Evolutionary conservation across 73 alveolate species (phyloP).

Genomic region (Paramecium sexaurelia): DNA sequence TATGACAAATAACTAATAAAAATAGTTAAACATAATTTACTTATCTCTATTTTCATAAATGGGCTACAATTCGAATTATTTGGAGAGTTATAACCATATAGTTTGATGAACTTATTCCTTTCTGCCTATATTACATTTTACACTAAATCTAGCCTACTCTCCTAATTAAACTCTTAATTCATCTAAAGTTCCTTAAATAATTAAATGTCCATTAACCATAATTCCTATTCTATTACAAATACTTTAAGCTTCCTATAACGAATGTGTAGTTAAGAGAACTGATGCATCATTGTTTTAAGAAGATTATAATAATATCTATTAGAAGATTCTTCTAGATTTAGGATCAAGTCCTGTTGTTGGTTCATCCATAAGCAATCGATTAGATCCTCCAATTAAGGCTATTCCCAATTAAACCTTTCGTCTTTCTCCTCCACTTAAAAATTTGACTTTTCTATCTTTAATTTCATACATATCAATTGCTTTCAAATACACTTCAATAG

Average conservation of each 20-base stretch:
- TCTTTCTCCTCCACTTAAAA: conserved; percentile 84
- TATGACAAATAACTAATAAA: neutral
- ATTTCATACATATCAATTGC: conserved; percentile 76
- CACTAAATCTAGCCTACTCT: neutral
- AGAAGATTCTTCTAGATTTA: conserved; percentile 64
- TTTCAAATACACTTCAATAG: conserved; percentile 32
- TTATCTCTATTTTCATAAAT: neutral
- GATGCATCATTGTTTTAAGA: conserved; percentile 58
- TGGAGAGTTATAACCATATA: neutral
- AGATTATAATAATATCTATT: conserved; percentile 49
- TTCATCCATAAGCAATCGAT: conserved; percentile 71
- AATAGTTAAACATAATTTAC: neutral
- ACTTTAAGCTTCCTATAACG: conserved; percentile 95
- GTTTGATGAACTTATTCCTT: neutral
- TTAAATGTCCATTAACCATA: conserved; percentile 77
- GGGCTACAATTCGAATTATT: neutral
- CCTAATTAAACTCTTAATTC: neutral
- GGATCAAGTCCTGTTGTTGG: conserved; percentile 82
- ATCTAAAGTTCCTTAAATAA: neutral
- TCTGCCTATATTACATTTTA: neutral
- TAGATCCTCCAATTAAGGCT: conserved; percentile 77
- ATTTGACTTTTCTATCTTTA: conserved; percentile 65
- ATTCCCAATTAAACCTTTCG: conserved; percentile 81
- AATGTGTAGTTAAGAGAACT: conserved; percentile 91
- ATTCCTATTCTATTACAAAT: conserved; percentile 92